Evolutionary conservation across 441 rosid genomes (phyloP).

Genomic region (Croton setiger): DNA sequence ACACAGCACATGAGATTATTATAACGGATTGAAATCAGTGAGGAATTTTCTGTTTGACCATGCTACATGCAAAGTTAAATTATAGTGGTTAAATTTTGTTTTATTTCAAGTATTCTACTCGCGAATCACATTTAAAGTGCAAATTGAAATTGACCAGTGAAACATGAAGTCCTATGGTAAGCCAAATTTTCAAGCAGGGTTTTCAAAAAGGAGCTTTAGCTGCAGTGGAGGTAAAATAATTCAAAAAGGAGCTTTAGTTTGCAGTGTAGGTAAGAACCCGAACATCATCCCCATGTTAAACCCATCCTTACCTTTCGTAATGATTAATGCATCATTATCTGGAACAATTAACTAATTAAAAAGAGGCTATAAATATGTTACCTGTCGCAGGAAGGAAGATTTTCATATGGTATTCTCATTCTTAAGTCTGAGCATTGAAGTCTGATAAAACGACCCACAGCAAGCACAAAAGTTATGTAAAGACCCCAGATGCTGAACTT

Average conservation of each 20-base stretch:
- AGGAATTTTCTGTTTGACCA: neutral
- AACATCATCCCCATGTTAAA: neutral
- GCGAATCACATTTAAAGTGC: neutral
- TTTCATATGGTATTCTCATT: constrained; percentile 97
- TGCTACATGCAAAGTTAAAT: neutral
- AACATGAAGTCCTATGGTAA: neutral
- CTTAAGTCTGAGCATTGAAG: constrained; percentile 95
- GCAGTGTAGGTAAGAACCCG: neutral
- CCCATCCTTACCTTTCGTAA: neutral
- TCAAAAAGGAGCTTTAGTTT: neutral
- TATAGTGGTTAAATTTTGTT: neutral
- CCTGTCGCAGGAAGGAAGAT: constrained; percentile 98
- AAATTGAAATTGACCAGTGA: neutral
- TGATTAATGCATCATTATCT: neutral
- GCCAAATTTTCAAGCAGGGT: neutral
- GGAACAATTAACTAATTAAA: neutral
- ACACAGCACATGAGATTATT: neutral
- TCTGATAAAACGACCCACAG: constrained; percentile 98
- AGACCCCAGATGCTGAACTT: constrained; percentile 99
- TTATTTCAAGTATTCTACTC: neutral
- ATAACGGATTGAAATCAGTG: neutral
- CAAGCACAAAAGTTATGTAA: constrained; percentile 95
- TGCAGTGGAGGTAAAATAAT: neutral
- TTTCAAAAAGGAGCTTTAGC: neutral
- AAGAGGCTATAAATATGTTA: constrained; percentile 18